Conservation (phyloP, 805 yeast species). For the Teunomyces panamensis region DNA sequence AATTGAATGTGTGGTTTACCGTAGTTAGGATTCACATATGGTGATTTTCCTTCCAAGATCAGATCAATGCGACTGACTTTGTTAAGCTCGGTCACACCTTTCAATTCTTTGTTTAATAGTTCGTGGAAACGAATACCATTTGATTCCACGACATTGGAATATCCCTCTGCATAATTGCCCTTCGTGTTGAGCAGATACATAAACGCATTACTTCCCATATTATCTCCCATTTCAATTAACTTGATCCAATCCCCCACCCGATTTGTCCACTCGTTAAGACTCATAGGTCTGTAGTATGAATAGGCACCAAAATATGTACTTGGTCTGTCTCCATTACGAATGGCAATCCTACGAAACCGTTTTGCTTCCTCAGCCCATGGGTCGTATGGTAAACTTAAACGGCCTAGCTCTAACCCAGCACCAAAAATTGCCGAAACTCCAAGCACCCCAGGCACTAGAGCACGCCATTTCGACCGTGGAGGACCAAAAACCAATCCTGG, state of each 20-base stretch:
- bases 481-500: slow-evolving; percentile 1
- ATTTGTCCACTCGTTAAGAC: slow-evolving; percentile 31
- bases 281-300: slow-evolving; percentile 53
- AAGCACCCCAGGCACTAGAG: slow-evolving; percentile 14
- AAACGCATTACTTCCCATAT: slow-evolving; percentile 2
- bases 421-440: slow-evolving; percentile 52
- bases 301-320: slow-evolving; percentile 69
- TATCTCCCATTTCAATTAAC: slow-evolving; percentile 2
- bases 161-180: slow-evolving; percentile 29
- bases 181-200: slow-evolving; percentile 13
- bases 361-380: slow-evolving; percentile 75
- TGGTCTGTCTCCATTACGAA: slow-evolving; percentile 45
- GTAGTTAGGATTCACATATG: slow-evolving; percentile 25
- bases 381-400: slow-evolving; percentile 49
- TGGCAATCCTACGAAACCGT: slow-evolving; percentile 49
- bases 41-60: slow-evolving; percentile 30
- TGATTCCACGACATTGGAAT: slow-evolving; percentile 22
- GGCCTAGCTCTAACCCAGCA: slow-evolving; percentile 53
- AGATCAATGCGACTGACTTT: slow-evolving; percentile 34
- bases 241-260: slow-evolving; percentile 16
- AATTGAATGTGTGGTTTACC: slow-evolving; percentile 35
- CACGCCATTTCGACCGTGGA: slow-evolving; percentile 10
- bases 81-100: slow-evolving; percentile 33
- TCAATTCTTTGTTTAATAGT: slow-evolving; percentile 24
- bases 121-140: slow-evolving; percentile 19